A percentile compares a stretch with the other conserved stretches of the same genome.
phyloP scores from a whole-genome alignment of 2,329 filamentous ascomycete genomes.

The Lachnum nothofagi region DNA sequence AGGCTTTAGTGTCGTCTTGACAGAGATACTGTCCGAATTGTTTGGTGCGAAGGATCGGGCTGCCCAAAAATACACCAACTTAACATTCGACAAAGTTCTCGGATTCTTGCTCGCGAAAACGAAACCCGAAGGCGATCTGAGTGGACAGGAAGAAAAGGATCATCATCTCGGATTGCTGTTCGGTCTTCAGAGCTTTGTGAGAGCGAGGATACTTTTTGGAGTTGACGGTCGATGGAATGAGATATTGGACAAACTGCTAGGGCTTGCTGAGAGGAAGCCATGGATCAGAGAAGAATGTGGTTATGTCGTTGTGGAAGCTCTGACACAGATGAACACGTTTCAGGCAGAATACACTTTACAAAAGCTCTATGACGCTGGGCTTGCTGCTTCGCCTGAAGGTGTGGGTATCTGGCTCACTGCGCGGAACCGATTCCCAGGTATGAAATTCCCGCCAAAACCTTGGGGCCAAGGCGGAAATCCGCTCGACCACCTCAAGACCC shows the following conservation, averaged over 20 bases:
- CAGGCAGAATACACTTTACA: slow-evolving; percentile 59
- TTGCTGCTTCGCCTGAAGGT: slow-evolving; percentile 79
- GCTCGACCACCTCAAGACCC: slow-evolving; percentile 61
- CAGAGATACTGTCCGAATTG: slow-evolving; percentile 70
- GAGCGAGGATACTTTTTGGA: slow-evolving; percentile 66
- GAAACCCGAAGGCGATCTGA: slow-evolving; percentile 47
- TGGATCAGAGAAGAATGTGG: slow-evolving; percentile 89
- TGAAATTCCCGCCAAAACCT: slow-evolving; percentile 61
- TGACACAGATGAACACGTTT: slow-evolving; percentile 54
- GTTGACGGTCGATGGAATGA: slow-evolving; percentile 56
- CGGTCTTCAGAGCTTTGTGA: slow-evolving; percentile 78
- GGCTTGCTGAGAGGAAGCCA: slow-evolving; percentile 72
- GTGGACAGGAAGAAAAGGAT: slow-evolving; percentile 75
- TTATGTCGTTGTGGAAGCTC: slow-evolving; percentile 69
- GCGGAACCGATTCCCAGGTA: slow-evolving; percentile 56
- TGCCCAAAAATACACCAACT: slow-evolving; percentile 45
- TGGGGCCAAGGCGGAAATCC: slow-evolving; percentile 69
- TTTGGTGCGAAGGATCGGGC: slow-evolving; percentile 49
- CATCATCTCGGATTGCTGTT: slow-evolving; percentile 81
- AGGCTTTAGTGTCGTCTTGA: slow-evolving; percentile 83
- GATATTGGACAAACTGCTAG: slow-evolving; percentile 68
- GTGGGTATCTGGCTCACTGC: slow-evolving; percentile 81
- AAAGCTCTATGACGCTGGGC: slow-evolving; percentile 56
- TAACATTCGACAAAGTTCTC: slow-evolving; percentile 54
- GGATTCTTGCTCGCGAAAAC: slow-evolving; percentile 52